phyloP scores from a whole-genome alignment of 139 green algal species.

The Edaphochlamys debaryana region DNA sequence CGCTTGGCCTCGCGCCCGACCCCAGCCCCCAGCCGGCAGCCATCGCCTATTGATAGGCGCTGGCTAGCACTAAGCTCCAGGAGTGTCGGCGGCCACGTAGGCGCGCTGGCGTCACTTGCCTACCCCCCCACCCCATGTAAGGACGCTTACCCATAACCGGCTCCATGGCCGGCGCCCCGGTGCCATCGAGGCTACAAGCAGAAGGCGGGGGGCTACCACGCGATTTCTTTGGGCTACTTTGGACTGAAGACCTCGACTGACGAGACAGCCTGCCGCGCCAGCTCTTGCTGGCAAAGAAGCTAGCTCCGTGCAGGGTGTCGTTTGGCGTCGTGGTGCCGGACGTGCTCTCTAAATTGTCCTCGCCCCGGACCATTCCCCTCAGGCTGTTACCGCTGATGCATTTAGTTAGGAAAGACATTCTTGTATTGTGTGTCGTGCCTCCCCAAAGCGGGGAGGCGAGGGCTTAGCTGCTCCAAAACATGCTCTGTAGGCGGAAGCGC shows the following conservation, averaged over 20 bases:
- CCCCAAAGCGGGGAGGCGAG: neutral
- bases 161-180: neutral
- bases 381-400: constrained; percentile 2
- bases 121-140: neutral
- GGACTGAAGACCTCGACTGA: neutral
- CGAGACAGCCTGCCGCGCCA: neutral
- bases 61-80: neutral
- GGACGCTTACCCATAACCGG: constrained; percentile 32
- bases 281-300: constrained; percentile 14
- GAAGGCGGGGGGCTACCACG: neutral
- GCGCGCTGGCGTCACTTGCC: too few species aligned
- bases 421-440: neutral
- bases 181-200: neutral
- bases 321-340: constrained; percentile 4
- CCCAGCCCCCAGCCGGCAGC: too few species aligned
- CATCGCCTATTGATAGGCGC: too few species aligned
- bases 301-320: constrained; percentile 1
- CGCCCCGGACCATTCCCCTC: constrained; percentile 4
- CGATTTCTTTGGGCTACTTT: neutral
- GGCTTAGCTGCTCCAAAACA: neutral
- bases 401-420: neutral
- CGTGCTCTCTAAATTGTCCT: neutral
- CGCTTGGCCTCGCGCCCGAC: too few species aligned
- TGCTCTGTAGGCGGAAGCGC: neutral
- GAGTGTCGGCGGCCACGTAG: too few species aligned